Conservation (phyloP, 805 yeast species). For the Myxozyma sirexii region DNA sequence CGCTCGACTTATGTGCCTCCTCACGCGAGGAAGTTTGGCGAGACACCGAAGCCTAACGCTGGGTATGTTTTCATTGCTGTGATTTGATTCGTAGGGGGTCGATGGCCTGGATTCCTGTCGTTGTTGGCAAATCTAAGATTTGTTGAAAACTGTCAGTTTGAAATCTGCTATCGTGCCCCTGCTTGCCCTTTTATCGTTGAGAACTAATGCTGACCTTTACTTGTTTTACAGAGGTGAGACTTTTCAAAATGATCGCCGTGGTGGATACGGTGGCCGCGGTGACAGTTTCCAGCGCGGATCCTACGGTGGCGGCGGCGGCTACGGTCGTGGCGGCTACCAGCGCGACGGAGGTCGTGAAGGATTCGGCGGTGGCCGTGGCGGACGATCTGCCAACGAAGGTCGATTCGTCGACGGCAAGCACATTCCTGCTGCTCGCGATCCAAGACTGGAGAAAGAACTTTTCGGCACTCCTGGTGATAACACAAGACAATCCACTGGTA, state of each 20-base stretch:
- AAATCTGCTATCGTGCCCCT: too few species aligned
- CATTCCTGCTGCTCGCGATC: constrained; percentile 74
- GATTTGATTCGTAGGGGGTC: background rate
- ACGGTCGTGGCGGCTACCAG: constrained; percentile 32
- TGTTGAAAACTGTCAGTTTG: too few species aligned
- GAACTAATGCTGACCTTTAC: too few species aligned
- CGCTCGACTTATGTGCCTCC: constrained; percentile 56
- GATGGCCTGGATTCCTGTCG: too few species aligned
- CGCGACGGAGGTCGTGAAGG: constrained; percentile 16
- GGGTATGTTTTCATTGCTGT: constrained; percentile 3
- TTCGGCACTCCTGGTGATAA: constrained; percentile 78
- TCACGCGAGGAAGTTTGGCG: constrained; percentile 43
- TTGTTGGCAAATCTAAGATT: too few species aligned
- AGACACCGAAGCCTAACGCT: constrained; percentile 1
- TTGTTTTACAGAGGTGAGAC: constrained; percentile 17
- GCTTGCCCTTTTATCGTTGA: too few species aligned
- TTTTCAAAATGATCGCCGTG: constrained; percentile 21
- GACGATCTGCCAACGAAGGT: constrained; percentile 57
- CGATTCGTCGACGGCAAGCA: constrained; percentile 86
- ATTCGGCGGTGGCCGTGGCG: constrained; percentile 38
- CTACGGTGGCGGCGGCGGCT: constrained; percentile 29
- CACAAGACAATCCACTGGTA: constrained; percentile 87
- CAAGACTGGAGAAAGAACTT: constrained; percentile 71
- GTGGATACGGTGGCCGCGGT: constrained; percentile 28
- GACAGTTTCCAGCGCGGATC: constrained; percentile 24